Base-by-base conservation (phyloP, 257 asterid genomes). In the Nicotiana otophora region DNA sequence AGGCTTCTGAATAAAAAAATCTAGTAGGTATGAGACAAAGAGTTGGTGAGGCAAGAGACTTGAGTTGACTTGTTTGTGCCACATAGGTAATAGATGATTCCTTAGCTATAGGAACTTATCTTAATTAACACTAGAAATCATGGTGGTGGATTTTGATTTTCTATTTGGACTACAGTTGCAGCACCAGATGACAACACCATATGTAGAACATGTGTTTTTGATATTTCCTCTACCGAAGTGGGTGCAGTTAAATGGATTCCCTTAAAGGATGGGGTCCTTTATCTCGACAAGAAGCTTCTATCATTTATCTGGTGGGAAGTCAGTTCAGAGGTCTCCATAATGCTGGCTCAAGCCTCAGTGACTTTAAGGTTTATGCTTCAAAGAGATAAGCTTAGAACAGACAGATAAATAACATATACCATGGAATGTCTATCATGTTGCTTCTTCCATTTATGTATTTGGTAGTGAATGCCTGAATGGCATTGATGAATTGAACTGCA, bases 31-130 rank as follows among this genome's bases (percentile, higher is more conserved):
- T 8, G 34, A 20, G 60, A 42, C 34, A 20, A 34, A 36, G 58
- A 69, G 77, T 69, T 36, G 77, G 77, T 36, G 77, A 69, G 77
- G 77, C 55, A 69, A 17, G 77, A 36, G 30, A 36, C 77, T 9
- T 36, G 55, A 69, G 55, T n/a, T 39, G 55, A 69, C 17, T 17
- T 69, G 77, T 19, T 69, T 69, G 77, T 36, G 55, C 55, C 55
- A 36, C 31, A 69, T 69, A 36, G 55, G 28, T 36, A 55, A 10
- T 69, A 36, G 77, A 36, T 34, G 31, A 69, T 34, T 70, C 58
- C 58, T 42, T 42, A 53, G 58, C 58, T 53, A 19, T 14, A 70
- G 58, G 58, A 70, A 23, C 58, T 70, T 70, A 20, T 42, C 46
- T 1, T 39, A 20, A n/a, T 69, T 16, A 42, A 70, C 78, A 42